Evolutionary conservation across 1,284 basidiomycete species (phyloP).

Genomic region (Marasmius sp.): DNA sequence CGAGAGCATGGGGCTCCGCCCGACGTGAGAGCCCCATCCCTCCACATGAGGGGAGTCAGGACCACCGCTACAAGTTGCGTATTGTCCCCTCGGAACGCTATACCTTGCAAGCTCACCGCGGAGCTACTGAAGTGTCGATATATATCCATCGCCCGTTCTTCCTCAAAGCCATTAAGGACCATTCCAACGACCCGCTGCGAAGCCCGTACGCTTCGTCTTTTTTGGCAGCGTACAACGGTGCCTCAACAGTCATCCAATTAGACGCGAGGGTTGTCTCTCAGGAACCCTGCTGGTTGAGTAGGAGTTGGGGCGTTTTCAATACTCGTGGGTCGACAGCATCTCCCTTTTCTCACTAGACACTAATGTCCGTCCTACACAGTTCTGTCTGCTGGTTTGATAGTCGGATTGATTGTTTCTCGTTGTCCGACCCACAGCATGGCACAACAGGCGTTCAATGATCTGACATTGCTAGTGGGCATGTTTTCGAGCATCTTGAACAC

Average conservation of each 20-base stretch:
- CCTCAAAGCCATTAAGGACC: conserved; percentile 43
- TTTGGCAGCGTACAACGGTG: conserved; percentile 42
- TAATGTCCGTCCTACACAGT: neutral
- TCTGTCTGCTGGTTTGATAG: neutral
- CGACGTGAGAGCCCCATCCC: neutral
- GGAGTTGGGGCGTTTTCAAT: conserved; percentile 5
- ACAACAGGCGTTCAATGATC: conserved; percentile 5
- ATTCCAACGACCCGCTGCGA: conserved; percentile 35
- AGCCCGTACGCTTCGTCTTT: conserved; percentile 46
- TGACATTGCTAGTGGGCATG: neutral
- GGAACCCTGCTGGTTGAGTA: neutral
- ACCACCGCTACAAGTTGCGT: neutral
- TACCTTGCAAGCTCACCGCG: conserved; percentile 36
- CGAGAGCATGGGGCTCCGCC: conserved; percentile 10
- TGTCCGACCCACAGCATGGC: conserved; percentile 3
- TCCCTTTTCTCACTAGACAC: neutral
- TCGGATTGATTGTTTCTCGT: conserved; percentile 8
- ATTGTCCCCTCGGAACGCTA: conserved; percentile 14
- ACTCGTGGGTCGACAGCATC: neutral
- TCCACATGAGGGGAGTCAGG: neutral
- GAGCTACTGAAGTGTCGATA: conserved; percentile 36
- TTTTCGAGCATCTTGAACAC: neutral
- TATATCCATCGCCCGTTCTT: conserved; percentile 51
- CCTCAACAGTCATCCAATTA: conserved; percentile 37
- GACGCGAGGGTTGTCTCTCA: conserved; percentile 2